Evolutionary conservation across 495 filamentous ascomycete genomes (phyloP).

Genomic region (Penicillium tannophilum): DNA sequence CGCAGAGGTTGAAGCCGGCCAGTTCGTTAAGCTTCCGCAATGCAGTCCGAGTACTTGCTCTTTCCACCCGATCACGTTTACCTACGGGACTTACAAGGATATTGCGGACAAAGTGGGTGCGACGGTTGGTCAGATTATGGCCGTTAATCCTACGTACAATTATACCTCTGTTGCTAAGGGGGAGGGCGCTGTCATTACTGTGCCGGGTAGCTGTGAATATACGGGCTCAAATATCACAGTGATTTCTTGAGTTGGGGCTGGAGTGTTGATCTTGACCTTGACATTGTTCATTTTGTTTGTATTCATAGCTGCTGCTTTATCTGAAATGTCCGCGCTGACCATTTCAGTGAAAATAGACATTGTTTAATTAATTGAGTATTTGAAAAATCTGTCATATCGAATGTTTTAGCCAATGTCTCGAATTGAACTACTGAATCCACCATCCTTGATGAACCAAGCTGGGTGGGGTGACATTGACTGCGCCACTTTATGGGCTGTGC

Average conservation of each 20-base stretch:
- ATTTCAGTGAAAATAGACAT: no score
- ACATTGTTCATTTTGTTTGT: no score
- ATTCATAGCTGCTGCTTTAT: no score
- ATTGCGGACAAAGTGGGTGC: conserved; percentile 19
- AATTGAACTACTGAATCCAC: no score
- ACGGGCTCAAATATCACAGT: neutral
- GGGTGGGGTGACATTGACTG: neutral
- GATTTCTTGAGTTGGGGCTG: neutral
- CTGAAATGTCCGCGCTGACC: no score
- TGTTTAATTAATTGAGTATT: no score
- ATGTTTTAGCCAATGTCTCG: no score
- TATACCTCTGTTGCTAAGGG: conserved; percentile 6
- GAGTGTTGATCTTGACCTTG: no score
- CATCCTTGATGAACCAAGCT: no score
- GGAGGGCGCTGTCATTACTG: neutral
- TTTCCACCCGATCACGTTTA: conserved; percentile 16
- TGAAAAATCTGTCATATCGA: no score
- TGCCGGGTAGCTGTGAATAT: neutral
- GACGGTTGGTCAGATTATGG: conserved; percentile 25
- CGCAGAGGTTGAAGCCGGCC: neutral
- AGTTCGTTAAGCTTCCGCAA: conserved; percentile 23
- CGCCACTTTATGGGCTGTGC: neutral
- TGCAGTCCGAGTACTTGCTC: conserved; percentile 20
- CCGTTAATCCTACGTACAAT: conserved; percentile 20
- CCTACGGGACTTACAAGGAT: conserved; percentile 27